Evolutionary conservation across 345 rosid genomes (phyloP).

Genomic region (Theobroma cacao): DNA sequence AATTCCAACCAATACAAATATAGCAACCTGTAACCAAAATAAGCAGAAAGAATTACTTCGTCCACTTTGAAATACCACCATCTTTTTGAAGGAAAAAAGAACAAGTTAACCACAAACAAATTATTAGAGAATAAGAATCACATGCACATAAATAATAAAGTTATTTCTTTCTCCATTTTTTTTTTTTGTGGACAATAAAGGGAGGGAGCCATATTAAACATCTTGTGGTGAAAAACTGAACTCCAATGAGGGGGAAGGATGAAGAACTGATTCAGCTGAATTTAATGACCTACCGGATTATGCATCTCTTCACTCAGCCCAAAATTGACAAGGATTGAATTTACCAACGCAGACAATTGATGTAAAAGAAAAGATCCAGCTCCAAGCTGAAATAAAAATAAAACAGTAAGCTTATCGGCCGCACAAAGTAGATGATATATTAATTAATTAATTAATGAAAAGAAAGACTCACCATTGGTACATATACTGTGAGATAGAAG

Average conservation of each 20-base stretch:
- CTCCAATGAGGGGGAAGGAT: neutral
- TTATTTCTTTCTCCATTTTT: neutral
- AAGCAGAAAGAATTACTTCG: neutral
- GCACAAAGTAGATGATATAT: neutral
- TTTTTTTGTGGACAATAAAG: neutral
- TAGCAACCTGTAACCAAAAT: constrained; percentile 50
- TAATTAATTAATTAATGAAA: neutral
- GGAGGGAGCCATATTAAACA: neutral
- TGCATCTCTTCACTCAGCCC: constrained; percentile 94
- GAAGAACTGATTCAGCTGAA: neutral
- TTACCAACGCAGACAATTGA: constrained; percentile 73
- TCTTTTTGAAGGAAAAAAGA: neutral
- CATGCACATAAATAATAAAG: neutral
- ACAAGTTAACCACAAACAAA: neutral
- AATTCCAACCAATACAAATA: constrained; percentile 64
- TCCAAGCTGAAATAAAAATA: constrained; percentile 56
- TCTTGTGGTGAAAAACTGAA: neutral
- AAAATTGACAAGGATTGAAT: constrained; percentile 69
- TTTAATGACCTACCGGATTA: constrained; percentile 60
- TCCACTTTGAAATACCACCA: neutral
- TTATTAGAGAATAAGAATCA: neutral
- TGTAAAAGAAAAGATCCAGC: constrained; percentile 81
- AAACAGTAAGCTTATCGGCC: constrained; percentile 13
- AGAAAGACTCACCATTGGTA: constrained; percentile 12
- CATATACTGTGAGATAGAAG: constrained; percentile 17